These are phyloP conservation scores for Fusarium poae DNA, from an alignment of 2,329 filamentous ascomycete species.

Conservation along the genomic window DNA sequence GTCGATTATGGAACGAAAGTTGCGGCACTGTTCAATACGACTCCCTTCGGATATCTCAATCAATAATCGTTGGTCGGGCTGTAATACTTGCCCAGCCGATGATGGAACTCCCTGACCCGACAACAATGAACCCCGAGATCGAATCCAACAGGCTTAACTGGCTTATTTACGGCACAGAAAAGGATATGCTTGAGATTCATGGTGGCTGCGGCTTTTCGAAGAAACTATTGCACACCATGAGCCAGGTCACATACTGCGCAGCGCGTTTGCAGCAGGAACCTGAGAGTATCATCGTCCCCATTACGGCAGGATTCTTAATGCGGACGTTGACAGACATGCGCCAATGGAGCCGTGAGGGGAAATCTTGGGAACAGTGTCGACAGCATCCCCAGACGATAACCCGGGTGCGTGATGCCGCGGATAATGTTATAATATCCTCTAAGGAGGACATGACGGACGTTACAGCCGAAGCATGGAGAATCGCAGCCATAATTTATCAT, in stretches of 20 bases:
- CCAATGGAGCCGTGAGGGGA: slow-evolving; percentile 54
- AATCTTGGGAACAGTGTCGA: slow-evolving; percentile 39
- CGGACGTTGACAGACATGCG: slow-evolving; percentile 51
- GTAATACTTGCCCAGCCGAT: slow-evolving; percentile 58
- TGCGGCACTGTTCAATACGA: slow-evolving; percentile 52
- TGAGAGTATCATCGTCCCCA: slow-evolving; percentile 51
- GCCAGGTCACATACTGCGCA: slow-evolving; percentile 56
- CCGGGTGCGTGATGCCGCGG: slow-evolving; percentile 49
- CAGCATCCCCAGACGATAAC: slow-evolving; percentile 42
- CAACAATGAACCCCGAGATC: slow-evolving; percentile 48
- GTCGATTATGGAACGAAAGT: slow-evolving; percentile 53
- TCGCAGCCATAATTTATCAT: slow-evolving; percentile 56
- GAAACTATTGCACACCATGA: slow-evolving; percentile 55
- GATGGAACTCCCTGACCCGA: slow-evolving; percentile 50
- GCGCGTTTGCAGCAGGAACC: slow-evolving; percentile 53
- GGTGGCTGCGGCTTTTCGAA: slow-evolving; percentile 59
- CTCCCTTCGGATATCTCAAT: slow-evolving; percentile 54
- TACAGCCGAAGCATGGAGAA: slow-evolving; percentile 58
- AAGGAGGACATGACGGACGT: slow-evolving; percentile 56
- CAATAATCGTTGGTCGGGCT: slow-evolving; percentile 56
- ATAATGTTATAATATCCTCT: slow-evolving; percentile 46
- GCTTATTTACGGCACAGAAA: slow-evolving; percentile 55
- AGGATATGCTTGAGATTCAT: slow-evolving; percentile 56
- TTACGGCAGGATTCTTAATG: slow-evolving; percentile 49
- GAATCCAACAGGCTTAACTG: slow-evolving; percentile 55